Conservation (phyloP, 441 rosid genomes). For the Macaranga tanarius region DNA sequence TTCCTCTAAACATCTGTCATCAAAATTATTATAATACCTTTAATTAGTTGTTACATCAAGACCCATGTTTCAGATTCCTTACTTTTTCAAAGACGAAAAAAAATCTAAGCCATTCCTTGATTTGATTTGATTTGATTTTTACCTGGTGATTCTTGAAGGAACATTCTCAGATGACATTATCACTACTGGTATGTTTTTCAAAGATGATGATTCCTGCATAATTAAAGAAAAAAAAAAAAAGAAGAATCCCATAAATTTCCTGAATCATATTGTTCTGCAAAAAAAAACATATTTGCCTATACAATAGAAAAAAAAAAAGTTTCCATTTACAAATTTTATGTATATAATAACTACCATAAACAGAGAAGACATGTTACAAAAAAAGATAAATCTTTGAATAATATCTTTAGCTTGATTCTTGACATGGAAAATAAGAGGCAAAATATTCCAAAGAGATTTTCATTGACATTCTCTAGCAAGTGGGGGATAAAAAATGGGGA, state of each 20-base stretch:
- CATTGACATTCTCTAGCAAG: constrained; percentile 36
- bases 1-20: constrained; percentile 61
- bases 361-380: background rate
- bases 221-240: background rate
- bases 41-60: background rate
- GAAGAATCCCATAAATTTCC: constrained; percentile 1
- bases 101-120: background rate
- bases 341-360: background rate
- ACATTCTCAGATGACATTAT: constrained; percentile 77
- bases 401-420: constrained; percentile 22
- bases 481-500: constrained; percentile 25
- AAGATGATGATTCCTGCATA: constrained; percentile 49
- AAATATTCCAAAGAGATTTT: constrained; percentile 34
- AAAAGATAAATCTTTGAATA: constrained; percentile 27
- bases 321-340: background rate
- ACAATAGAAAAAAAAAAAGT: background rate
- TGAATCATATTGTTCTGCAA: background rate
- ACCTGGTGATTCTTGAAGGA: constrained; percentile 65
- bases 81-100: background rate
- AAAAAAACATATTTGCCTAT: background rate
- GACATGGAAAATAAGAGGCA: constrained; percentile 27
- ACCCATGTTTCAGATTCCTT: background rate
- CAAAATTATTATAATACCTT: background rate
- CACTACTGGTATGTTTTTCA: constrained; percentile 66
- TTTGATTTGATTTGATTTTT: background rate